Conservation (phyloP, 148 eudicot genomes). For the Chenopodium formosanum region DNA sequence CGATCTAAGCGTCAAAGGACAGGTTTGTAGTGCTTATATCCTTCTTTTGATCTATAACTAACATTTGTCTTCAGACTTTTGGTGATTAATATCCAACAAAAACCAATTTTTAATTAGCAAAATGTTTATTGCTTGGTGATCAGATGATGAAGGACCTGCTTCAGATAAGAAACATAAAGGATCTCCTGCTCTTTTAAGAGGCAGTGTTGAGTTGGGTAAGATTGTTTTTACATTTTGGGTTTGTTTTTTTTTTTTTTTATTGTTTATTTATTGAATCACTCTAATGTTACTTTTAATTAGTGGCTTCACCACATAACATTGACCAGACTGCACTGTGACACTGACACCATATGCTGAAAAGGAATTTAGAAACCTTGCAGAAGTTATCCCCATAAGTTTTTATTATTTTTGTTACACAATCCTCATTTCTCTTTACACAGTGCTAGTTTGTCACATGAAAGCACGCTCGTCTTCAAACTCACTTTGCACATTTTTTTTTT, state of each 20-base stretch:
- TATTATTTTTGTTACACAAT: constrained; percentile 2
- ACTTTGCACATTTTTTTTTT: constrained; percentile 78
- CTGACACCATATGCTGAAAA: neutral
- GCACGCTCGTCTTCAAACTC: constrained; percentile 74
- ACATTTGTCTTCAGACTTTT: neutral
- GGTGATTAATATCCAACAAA: neutral
- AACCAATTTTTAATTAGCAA: neutral
- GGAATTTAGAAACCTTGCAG: neutral
- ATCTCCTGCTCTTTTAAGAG: constrained; percentile 49
- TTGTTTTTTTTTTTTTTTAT: neutral
- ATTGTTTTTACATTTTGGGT: constrained; percentile 14
- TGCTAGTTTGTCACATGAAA: constrained; percentile 53
- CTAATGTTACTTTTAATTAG: neutral
- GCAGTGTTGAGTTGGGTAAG: constrained; percentile 64
- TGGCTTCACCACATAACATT: neutral
- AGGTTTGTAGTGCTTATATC: constrained; percentile 39
- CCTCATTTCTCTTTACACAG: constrained; percentile 18
- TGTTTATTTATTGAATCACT: neutral
- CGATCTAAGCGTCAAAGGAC: constrained; percentile 82
- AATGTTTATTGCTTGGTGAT: constrained; percentile 7
- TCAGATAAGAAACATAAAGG: constrained; percentile 71
- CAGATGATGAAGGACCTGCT: constrained; percentile 65
- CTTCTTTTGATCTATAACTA: neutral
- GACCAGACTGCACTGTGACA: neutral
- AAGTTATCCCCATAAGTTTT: neutral